phyloP scores from a whole-genome alignment of 2,329 filamentous ascomycete species.

The Monilinia polystroma region DNA sequence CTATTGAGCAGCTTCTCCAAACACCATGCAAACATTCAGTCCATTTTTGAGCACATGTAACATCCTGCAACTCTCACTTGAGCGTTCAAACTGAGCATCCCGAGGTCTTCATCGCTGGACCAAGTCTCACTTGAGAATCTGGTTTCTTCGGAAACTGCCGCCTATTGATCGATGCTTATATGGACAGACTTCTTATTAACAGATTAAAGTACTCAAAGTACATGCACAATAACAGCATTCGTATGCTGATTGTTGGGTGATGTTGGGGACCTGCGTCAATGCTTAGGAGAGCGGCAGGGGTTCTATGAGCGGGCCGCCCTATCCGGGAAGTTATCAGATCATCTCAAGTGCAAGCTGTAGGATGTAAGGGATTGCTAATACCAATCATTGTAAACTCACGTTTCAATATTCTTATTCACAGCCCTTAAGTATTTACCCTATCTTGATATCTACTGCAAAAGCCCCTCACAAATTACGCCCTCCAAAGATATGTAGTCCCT shows the following conservation, averaged over 20 bases:
- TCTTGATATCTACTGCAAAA: constrained; percentile 13
- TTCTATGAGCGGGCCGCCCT: no score
- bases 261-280: background rate
- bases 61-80: background rate
- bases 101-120: background rate
- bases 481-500: constrained; percentile 5
- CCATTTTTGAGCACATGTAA: background rate
- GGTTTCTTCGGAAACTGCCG: background rate
- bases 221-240: background rate
- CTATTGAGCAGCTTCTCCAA: background rate
- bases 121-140: background rate
- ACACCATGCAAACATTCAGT: background rate
- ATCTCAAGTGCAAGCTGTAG: background rate
- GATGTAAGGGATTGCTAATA: background rate
- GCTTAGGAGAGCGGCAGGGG: no score
- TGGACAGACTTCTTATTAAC: background rate
- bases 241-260: background rate
- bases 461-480: constrained; percentile 8
- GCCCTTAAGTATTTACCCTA: constrained; percentile 9
- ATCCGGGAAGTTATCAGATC: background rate
- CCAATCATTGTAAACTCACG: background rate
- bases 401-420: constrained; percentile 6
- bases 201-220: background rate
- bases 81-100: background rate
- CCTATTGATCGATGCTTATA: background rate